Base-by-base conservation (phyloP, 805 yeast species). In the Kluyveromyces siamensis region DNA sequence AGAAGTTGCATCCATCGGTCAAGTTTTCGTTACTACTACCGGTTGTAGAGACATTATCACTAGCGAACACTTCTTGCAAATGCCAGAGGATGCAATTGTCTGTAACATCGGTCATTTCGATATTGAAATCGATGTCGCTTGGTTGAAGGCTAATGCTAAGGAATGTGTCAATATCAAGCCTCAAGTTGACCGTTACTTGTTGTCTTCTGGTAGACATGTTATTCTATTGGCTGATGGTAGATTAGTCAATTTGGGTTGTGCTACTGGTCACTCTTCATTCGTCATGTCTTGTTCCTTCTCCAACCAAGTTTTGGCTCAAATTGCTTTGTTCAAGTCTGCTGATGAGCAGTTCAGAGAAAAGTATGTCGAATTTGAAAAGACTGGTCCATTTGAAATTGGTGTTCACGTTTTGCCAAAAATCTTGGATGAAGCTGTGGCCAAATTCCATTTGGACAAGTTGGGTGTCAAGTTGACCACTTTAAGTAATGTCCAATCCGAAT, bases 221-320 rank as follows among this genome's bases (percentile, higher is more conserved):
- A 89, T 91, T 76, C 80, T 91, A 70, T 85, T 91, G 66, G 99
- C 99, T 60, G 96, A 90, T 75, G 99, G 99, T 77, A 89, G 99
- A 80, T 84, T 91, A 67, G 98, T 91, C 71, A 91, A 91, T 89
- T 81, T 91, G 71, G 99, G 99, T 66, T 93, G 98, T 79, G 99
- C 98, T 71, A 91, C 98, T 66, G 99, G 99, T 71, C 99, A 91
- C 81, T 86, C 98, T 46, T 88, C 97, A 40, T 91, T 91, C 70
- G 99, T 91, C 68, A 91, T 91, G 99, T 89, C 97, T 55, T 93
- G 98, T 78, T 93, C 98, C 49, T 91, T 91, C 95, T 87, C 97
- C 65, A 91, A 91, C 87, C 99, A 91, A 80, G 98, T 91, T 57
- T 80, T 91, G 70, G 99, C 99, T 63, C 99, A 91, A 79, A 91